These are phyloP conservation scores for Yamadazyma diddensiae DNA, from an alignment of 1,139 yeast species.

Conservation along the genomic window DNA sequence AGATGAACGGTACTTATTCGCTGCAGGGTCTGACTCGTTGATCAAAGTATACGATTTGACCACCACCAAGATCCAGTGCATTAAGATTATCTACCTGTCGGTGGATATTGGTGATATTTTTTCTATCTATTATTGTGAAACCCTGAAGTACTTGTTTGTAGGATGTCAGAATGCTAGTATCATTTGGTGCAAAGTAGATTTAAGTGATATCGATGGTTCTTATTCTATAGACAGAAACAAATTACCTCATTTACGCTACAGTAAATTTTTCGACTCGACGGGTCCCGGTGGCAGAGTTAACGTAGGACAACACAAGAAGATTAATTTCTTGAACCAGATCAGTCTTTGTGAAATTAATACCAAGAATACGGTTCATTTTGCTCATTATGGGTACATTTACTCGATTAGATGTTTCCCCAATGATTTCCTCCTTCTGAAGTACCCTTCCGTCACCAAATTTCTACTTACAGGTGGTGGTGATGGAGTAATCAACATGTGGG, in stretches of 20 bases:
- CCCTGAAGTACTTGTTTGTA: conserved; percentile 61
- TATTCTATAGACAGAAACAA: conserved; percentile 18
- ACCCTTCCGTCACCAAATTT: conserved; percentile 17
- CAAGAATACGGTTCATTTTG: conserved; percentile 67
- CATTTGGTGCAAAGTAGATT: conserved; percentile 56
- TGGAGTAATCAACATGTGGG: conserved; percentile 81
- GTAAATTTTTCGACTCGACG: conserved; percentile 83
- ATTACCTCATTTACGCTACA: conserved; percentile 79
- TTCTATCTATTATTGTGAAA: conserved; percentile 69
- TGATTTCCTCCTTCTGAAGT: conserved; percentile 21
- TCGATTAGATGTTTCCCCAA: conserved; percentile 48
- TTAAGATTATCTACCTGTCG: conserved; percentile 72
- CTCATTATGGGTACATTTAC: conserved; percentile 89
- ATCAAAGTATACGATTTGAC: conserved; percentile 78
- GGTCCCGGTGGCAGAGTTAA: conserved; percentile 73
- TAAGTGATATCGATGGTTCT: conserved; percentile 9
- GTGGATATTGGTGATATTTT: conserved; percentile 94
- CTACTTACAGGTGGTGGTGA: conserved; percentile 79
- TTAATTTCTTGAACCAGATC: conserved; percentile 11
- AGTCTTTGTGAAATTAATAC: conserved; percentile 65
- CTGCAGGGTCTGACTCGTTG: conserved; percentile 89
- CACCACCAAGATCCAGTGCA: conserved; percentile 26
- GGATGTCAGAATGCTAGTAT: conserved; percentile 94
- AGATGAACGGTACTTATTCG: conserved; percentile 63
- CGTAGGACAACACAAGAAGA: conserved; percentile 19